Base-by-base conservation (phyloP, 352 stramenopile genomes). In the Phytophthora pisi region DNA sequence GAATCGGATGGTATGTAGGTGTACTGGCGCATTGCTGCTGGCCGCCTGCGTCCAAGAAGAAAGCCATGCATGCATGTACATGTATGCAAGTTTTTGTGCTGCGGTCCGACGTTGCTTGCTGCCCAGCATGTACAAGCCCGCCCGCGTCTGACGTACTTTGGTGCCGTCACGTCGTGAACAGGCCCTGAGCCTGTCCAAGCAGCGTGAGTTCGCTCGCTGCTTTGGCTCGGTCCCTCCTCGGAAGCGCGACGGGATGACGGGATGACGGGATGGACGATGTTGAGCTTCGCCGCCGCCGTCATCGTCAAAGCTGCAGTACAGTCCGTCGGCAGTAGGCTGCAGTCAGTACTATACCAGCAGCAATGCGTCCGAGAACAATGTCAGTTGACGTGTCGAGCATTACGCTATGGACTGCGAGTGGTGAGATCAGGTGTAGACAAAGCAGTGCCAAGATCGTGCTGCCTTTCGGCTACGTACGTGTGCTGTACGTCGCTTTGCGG, bases 391-490 rank as follows among this genome's bases (percentile, higher is more conserved):
- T 36, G 47, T 11, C n/a, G 50, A 16, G 6, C 52, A 56, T 57
- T 58, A 59, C 55, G 42, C 38, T 58, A 47, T 18, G 18, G 43
- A 11, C 20, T 43, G 24, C 55, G 63, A 60, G 63, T 59, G 58
- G 62, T 46, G 56, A 70, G 56, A 66, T 61, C 23, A 57, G 20
- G 16, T 61, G 63, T 49, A 64, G 47, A 60, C 57, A 42, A 51
- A 61, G 38, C 62, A 26, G 26, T 30, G 40, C 10, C 9, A 49
- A 28, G 28, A 43, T 30, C 30, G 34, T 9, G 47, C 26, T 59
- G 18, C 15, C 5, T 50, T 18, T 13, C 43, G 43, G 13, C 38
- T 46, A 40, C 13, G 34, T 40, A 40, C 31, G 31, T 40, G 31
- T 36, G 9, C 30, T 36, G 30, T 36, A 36, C 31, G 24, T 26